phyloP scores from a whole-genome alignment of 257 asterid species.

The Solanum paucissectum region DNA sequence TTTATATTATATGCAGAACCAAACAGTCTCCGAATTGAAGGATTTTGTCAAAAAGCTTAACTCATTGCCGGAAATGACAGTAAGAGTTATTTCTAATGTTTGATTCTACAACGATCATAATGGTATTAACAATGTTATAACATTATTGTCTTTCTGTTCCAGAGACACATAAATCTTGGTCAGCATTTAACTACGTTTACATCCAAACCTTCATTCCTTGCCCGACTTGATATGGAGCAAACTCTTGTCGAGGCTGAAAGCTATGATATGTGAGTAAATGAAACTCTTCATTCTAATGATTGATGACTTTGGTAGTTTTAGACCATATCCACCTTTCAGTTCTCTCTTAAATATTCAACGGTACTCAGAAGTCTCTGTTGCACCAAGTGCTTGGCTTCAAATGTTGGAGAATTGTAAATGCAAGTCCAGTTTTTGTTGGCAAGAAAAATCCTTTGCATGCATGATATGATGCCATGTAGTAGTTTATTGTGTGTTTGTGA shows the following conservation, averaged over 20 bases:
- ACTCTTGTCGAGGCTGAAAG: slow-evolving; percentile 92
- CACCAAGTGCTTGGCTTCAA: neutral
- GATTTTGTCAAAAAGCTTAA: slow-evolving; percentile 97
- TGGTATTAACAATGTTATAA: neutral
- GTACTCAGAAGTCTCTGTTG: neutral
- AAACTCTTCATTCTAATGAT: neutral
- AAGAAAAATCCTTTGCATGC: neutral
- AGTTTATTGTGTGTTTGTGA: neutral
- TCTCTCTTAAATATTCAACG: neutral
- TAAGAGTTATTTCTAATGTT: slow-evolving; percentile 28
- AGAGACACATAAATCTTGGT: slow-evolving; percentile 98
- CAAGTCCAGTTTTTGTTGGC: neutral
- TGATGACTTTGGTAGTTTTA: neutral
- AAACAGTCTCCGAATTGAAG: slow-evolving; percentile 88
- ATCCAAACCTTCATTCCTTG: slow-evolving; percentile 75
- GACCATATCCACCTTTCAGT: neutral
- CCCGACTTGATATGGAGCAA: slow-evolving; percentile 89
- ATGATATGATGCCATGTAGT: neutral
- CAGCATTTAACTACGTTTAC: slow-evolving; percentile 83
- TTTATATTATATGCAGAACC: slow-evolving; percentile 46
- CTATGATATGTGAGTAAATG: slow-evolving; percentile 64
- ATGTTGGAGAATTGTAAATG: neutral
- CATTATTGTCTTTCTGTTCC: slow-evolving; percentile 26
- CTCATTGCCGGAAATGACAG: slow-evolving; percentile 97
- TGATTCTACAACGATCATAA: neutral